A percentile compares a stretch with the other conserved stretches of the same genome.
Conservation (phyloP, 2,329 filamentous ascomycete genomes). For the Tothia fuscella region DNA sequence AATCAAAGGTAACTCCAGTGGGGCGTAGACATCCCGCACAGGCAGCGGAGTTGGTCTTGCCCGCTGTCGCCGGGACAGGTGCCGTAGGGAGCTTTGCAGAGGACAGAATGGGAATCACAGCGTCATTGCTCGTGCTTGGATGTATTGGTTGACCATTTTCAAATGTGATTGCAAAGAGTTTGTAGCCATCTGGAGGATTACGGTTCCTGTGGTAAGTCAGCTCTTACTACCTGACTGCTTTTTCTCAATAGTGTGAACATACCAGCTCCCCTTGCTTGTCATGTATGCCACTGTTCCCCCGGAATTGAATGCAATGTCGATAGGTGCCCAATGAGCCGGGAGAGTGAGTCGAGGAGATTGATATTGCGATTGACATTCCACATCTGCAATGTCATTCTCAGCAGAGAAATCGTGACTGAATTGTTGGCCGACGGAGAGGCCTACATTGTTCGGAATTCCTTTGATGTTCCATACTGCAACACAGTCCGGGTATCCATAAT, state of each 20-base stretch:
- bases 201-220: too few species aligned
- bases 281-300: conserved; percentile 50
- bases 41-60: too few species aligned
- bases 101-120: neutral
- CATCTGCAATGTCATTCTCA: too few species aligned
- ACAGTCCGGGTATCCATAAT: conserved; percentile 62
- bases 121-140: neutral
- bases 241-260: too few species aligned
- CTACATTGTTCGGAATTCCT: conserved; percentile 36
- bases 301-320: conserved; percentile 51
- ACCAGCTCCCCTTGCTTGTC: conserved; percentile 62
- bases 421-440: conserved; percentile 34
- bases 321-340: conserved; percentile 55
- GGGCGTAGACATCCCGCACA: conserved; percentile 57
- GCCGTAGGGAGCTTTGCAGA: too few species aligned
- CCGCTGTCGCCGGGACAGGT: too few species aligned
- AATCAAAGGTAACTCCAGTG: conserved; percentile 43
- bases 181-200: conserved; percentile 37
- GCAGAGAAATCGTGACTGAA: too few species aligned
- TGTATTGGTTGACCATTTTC: neutral
- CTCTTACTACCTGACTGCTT: too few species aligned
- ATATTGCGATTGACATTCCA: too few species aligned
- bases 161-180: conserved; percentile 30
- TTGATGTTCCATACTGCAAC: conserved; percentile 59
- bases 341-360: conserved; percentile 43